Percentiles rank a stretch among this genome's conserved stretches.
Conservation (phyloP, 176 grass and related monocot species). For the Oryza officinalis region DNA sequence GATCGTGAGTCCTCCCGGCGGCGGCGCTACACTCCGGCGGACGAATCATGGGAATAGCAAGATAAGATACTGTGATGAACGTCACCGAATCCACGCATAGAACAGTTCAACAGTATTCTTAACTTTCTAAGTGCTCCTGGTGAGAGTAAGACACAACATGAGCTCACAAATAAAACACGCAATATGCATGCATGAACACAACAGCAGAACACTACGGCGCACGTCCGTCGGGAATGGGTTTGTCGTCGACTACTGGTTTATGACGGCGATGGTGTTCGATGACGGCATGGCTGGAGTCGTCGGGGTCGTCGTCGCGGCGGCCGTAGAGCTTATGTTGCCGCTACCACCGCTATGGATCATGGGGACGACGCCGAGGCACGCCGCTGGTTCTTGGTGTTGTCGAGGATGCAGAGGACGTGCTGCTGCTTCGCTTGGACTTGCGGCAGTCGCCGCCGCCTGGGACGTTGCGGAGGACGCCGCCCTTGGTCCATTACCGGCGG, state of each 20-base stretch:
- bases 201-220: neutral
- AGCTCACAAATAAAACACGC: too few species aligned
- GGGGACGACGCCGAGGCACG: conserved; percentile 31
- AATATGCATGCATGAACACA: too few species aligned
- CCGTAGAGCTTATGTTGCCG: conserved; percentile 34
- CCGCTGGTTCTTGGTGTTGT: conserved; percentile 35
- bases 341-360: conserved; percentile 30
- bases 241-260: neutral
- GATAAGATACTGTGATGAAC: too few species aligned
- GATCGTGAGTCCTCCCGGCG: too few species aligned
- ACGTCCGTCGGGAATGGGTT: conserved; percentile 43
- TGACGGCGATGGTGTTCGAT: conserved; percentile 1
- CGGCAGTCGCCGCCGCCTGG: conserved; percentile 77
- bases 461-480: conserved; percentile 85
- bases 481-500: conserved; percentile 94
- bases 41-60: too few species aligned
- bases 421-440: conserved; percentile 55
- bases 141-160: too few species aligned
- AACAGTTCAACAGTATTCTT: too few species aligned
- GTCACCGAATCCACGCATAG: too few species aligned
- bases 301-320: neutral
- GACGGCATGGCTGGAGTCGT: neutral
- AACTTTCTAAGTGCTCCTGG: too few species aligned
- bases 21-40: too few species aligned
- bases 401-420: conserved; percentile 15